A percentile compares a stretch with the other conserved stretches of the same genome.
Conservation (phyloP, 768 basidiomycete species). For the Naganishia vishniacii region DNA sequence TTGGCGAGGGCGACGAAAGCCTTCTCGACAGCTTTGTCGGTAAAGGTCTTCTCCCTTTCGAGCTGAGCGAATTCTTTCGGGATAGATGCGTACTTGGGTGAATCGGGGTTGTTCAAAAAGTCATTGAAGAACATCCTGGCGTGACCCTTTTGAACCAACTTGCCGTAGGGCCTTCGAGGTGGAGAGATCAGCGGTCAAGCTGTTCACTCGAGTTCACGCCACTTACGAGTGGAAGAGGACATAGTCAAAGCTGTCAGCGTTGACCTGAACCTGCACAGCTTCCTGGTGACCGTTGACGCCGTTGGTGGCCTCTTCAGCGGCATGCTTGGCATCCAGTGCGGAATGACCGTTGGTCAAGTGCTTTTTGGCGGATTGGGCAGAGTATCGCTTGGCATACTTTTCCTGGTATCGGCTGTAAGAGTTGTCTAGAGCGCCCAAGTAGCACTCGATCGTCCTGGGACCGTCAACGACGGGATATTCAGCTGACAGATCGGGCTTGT, state of each 20-base stretch:
- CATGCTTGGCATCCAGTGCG: conserved; percentile 30
- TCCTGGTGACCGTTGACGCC: conserved; percentile 41
- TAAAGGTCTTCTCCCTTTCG: conserved; percentile 67
- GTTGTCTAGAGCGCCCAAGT: conserved; percentile 85
- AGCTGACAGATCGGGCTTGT: conserved; percentile 79
- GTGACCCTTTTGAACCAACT: conserved; percentile 95
- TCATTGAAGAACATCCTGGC: conserved; percentile 71
- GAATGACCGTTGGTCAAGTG: conserved; percentile 51
- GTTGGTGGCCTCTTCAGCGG: conserved; percentile 45
- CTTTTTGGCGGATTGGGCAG: conserved; percentile 50
- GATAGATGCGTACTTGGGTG: conserved; percentile 59
- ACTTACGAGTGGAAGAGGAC: conserved; percentile 72
- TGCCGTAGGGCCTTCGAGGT: conserved; percentile 76
- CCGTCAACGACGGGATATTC: conserved; percentile 85
- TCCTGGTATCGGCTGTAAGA: conserved; percentile 78
- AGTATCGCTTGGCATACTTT: conserved; percentile 60
- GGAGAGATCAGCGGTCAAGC: not conserved
- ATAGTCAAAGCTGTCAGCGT: conserved; percentile 80
- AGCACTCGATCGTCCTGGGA: conserved; percentile 89
- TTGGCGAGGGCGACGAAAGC: conserved; percentile 78
- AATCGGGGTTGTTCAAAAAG: conserved; percentile 71
- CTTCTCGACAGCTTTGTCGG: conserved; percentile 95
- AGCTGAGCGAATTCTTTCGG: conserved; percentile 61
- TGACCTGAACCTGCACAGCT: conserved; percentile 53
- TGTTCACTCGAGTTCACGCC: not conserved